phyloP scores from a whole-genome alignment of 2,329 filamentous ascomycete genomes.

The Pseudocercospora eumusae region DNA sequence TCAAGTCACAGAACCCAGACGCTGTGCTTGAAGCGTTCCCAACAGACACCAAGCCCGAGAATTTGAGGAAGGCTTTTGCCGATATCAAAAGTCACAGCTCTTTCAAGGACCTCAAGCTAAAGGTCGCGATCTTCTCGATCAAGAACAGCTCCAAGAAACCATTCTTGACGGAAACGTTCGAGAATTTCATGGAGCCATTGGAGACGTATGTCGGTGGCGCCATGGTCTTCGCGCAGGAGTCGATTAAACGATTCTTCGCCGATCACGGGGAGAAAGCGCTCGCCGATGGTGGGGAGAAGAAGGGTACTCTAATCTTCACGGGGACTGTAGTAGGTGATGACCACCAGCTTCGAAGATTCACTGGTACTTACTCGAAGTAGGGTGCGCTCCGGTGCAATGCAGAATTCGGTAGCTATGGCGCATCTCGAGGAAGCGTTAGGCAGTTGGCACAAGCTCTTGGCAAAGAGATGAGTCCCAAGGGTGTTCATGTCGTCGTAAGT shows the following conservation, averaged over 20 bases:
- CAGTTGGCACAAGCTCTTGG: slow-evolving; percentile 60
- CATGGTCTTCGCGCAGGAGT: slow-evolving; percentile 58
- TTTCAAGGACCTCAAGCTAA: slow-evolving; percentile 54
- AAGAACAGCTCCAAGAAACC: slow-evolving; percentile 59
- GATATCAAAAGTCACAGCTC: slow-evolving; percentile 53
- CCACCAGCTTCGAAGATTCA: background rate
- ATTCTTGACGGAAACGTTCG: slow-evolving; percentile 57
- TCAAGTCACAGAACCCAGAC: slow-evolving; percentile 46
- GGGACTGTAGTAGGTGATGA: slow-evolving; percentile 45
- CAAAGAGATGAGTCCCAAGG: slow-evolving; percentile 58
- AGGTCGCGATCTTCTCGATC: slow-evolving; percentile 56
- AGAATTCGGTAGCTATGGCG: slow-evolving; percentile 58
- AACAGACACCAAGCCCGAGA: slow-evolving; percentile 52
- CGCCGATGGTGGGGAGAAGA: slow-evolving; percentile 52
- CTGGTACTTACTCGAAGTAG: background rate
- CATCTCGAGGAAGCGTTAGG: slow-evolving; percentile 54
- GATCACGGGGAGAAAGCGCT: slow-evolving; percentile 54
- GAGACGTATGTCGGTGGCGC: slow-evolving; percentile 58
- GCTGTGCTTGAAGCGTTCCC: slow-evolving; percentile 56
- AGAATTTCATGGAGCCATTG: slow-evolving; percentile 52
- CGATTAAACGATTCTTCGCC: slow-evolving; percentile 54
- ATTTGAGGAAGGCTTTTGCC: slow-evolving; percentile 52
- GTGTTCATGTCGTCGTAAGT: slow-evolving; percentile 54
- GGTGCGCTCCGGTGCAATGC: slow-evolving; percentile 53
- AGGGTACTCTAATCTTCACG: slow-evolving; percentile 60